Conservation (phyloP, 306 rosid species). For the Abrus precatorius region DNA sequence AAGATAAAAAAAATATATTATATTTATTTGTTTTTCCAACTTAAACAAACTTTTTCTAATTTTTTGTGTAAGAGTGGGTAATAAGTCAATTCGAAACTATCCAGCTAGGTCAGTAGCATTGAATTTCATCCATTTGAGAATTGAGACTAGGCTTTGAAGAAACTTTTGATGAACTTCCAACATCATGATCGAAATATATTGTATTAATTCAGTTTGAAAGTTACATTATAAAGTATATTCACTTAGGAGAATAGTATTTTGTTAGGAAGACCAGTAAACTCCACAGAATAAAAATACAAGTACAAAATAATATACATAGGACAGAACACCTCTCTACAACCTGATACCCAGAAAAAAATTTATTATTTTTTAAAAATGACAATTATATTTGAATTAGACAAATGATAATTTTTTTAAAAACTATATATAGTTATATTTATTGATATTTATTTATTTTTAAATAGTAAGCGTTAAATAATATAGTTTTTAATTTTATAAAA, state of each 20-base stretch:
- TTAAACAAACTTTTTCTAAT: no score
- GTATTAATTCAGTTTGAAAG: conserved; percentile 1
- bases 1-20: no score
- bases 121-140: conserved; percentile 18
- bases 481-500: no score
- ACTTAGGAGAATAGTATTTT: background rate
- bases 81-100: conserved; percentile 6
- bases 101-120: conserved; percentile 4
- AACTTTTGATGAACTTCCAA: background rate
- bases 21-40: no score
- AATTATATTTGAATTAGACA: no score
- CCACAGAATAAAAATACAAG: background rate
- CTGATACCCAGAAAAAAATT: no score
- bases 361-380: no score
- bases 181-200: background rate
- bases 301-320: background rate
- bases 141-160: background rate
- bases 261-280: background rate
- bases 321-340: no score
- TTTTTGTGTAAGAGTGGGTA: background rate
- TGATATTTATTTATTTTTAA: no score
- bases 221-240: background rate
- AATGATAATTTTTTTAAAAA: no score
- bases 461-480: no score
- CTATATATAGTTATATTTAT: no score